Evolutionary conservation across 2,329 filamentous ascomycete genomes (phyloP), one percentile per base, ranked within the genome.

Genomic region (Nemania serpens): DNA sequence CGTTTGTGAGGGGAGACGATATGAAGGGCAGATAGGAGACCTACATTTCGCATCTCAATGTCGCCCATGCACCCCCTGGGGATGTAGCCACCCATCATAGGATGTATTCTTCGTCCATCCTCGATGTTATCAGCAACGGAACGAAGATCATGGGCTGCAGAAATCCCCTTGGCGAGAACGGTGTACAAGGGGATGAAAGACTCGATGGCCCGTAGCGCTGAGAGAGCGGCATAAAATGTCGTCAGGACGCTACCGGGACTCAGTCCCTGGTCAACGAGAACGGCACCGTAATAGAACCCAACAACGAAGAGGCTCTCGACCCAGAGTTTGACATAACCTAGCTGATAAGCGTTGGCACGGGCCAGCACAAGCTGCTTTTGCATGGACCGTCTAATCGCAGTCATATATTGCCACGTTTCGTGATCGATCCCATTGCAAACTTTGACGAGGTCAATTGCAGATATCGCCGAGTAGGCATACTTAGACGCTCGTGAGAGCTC

Each of bases 241-340:
- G 91, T 95, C 46, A 97, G 75, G 2, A 96, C 85, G 57, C 88
- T 80, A 0, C 88, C 90, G 0, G 91, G 78, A 11, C 79, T 81
- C 12, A 85, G 77, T 0, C 86, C 86, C 1, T 82, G 75, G 10
- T 81, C 79, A 10, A 95, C 87, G 1, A 97, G 81, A 1, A 84
- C 78, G 29, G 89, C 84, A 0, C 93, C 93, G 68, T 93, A 96
- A 86, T 91, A 97, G 70, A 98, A 97, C 0, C 93, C 93, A 59
- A 93, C 84, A 0, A 96, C 88, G 66, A 98, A 97, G 73, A 97
- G 87, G 1, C 81, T 82, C 3, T 92, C 83, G 33, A 89, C 87
- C 78, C 93, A 87, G 66, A 96, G 85, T 48, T 89, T 88, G 53
- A 91, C 82, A 49, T 90, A 84, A 0, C 88, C 88, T 70, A 91